phyloP scores from a whole-genome alignment of 192 early-diverging fungal genomes.

The Coemansia pectinata region DNA sequence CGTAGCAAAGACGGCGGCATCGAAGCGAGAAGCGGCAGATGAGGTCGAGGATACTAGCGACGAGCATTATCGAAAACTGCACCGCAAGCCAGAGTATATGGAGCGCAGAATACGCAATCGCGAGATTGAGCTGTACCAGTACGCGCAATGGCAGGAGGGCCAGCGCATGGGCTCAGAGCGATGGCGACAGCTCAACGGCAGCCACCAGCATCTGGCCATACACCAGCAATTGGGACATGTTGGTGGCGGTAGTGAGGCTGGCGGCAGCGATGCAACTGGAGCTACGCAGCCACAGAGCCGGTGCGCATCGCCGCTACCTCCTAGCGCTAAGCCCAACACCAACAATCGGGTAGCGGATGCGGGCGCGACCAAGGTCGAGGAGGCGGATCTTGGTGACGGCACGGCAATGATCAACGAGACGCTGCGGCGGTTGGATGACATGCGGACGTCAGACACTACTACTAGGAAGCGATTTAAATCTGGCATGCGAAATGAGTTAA shows the following conservation, averaged over 20 bases:
- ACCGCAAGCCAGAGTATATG: constrained; percentile 48
- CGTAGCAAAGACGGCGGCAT: not conserved
- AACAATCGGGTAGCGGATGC: not conserved
- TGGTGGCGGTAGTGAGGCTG: not conserved
- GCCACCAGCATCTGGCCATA: constrained; percentile 6
- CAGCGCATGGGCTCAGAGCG: constrained; percentile 18
- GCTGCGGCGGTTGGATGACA: constrained; percentile 7
- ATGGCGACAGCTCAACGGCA: constrained; percentile 7
- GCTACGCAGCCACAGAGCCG: constrained; percentile 14
- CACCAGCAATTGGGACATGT: not conserved
- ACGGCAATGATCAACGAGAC: constrained; percentile 18
- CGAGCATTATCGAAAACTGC: constrained; percentile 33
- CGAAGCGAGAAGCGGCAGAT: not conserved
- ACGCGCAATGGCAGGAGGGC: constrained; percentile 46
- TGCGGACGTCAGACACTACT: not conserved
- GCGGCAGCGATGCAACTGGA: constrained; percentile 7
- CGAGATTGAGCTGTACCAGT: constrained; percentile 53
- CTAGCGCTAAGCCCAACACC: not conserved
- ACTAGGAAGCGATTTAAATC: not conserved
- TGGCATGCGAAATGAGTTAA: constrained; percentile 15
- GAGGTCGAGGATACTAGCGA: constrained; percentile 36
- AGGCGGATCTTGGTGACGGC: not conserved
- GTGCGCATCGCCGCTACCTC: constrained; percentile 11
- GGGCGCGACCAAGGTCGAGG: not conserved
- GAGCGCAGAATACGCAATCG: constrained; percentile 49